A percentile compares a stretch with the other conserved stretches of the same genome.
These are phyloP conservation scores for Cryptococcus depauperatus DNA, from an alignment of 1,284 basidiomycete species.

Conservation along the genomic window DNA sequence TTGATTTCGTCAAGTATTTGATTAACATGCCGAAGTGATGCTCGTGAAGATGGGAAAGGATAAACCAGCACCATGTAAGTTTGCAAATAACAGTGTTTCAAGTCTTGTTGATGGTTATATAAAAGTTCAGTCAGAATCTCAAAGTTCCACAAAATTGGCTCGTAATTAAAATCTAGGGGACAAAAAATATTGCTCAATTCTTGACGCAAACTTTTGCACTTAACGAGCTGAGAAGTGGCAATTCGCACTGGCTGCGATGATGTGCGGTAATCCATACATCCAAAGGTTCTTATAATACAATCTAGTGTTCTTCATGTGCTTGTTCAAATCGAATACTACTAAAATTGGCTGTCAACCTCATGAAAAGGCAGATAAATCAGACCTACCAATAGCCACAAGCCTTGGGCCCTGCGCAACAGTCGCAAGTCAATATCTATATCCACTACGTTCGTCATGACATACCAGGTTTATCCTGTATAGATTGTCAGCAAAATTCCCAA, in stretches of 20 bases:
- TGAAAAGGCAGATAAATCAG: not conserved
- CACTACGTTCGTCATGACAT: constrained; percentile 30
- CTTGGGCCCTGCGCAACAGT: constrained; percentile 29
- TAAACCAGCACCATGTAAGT: no score
- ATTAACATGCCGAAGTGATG: no score
- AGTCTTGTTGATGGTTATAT: no score
- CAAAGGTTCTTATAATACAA: not conserved
- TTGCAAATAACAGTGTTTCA: no score
- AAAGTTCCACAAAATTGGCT: no score
- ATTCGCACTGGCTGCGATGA: no score
- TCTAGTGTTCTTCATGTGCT: constrained; percentile 50
- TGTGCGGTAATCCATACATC: not conserved
- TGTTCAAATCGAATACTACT: constrained; percentile 78
- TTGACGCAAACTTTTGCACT: no score
- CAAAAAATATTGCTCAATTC: no score
- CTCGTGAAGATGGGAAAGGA: no score
- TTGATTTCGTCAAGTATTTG: not conserved
- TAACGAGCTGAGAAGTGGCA: no score
- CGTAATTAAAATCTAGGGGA: no score
- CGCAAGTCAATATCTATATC: not conserved
- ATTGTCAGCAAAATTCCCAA: not conserved
- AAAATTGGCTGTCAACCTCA: constrained; percentile 14
- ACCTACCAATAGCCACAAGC: constrained; percentile 65
- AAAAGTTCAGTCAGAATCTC: no score
- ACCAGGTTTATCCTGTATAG: constrained; percentile 64